A percentile compares a stretch with the other conserved stretches of the same genome.
Conservation (phyloP, 805 yeast genomes). For the Starmerella sirachaensis region DNA sequence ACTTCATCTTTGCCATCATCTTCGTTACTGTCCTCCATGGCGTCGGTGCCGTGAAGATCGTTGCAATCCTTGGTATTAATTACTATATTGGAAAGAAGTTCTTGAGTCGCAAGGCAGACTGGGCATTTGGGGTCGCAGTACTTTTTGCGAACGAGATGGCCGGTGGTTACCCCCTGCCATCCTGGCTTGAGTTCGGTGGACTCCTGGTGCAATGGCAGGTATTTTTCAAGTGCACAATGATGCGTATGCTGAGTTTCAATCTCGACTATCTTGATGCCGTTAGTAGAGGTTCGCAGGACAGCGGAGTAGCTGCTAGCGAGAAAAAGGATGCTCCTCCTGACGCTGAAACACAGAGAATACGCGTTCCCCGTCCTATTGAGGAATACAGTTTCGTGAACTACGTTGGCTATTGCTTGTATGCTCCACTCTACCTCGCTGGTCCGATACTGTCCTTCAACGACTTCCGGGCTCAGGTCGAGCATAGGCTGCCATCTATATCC, state of each 20-base stretch:
- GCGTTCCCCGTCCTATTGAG: slow-evolving; percentile 44
- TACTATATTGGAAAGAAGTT: slow-evolving; percentile 34
- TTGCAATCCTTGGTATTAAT: slow-evolving; percentile 45
- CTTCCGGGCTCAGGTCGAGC: slow-evolving; percentile 52
- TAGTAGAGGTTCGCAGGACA: background rate
- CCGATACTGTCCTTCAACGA: slow-evolving; percentile 92
- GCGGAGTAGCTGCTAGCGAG: slow-evolving; percentile 31
- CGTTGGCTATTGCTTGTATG: slow-evolving; percentile 63
- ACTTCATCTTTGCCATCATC: slow-evolving; percentile 54
- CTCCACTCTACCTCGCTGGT: slow-evolving; percentile 90
- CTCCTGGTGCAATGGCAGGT: slow-evolving; percentile 91
- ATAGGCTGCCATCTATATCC: slow-evolving; percentile 49
- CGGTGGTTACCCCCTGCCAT: slow-evolving; percentile 40
- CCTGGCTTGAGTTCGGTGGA: slow-evolving; percentile 59
- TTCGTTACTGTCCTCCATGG: slow-evolving; percentile 75
- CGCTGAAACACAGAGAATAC: slow-evolving; percentile 23
- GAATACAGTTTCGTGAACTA: slow-evolving; percentile 59
- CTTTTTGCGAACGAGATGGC: slow-evolving; percentile 66
- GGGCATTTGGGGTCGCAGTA: slow-evolving; percentile 72
- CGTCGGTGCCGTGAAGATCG: slow-evolving; percentile 49
- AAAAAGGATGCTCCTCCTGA: slow-evolving; percentile 31
- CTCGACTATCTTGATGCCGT: slow-evolving; percentile 44
- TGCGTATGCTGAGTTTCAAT: slow-evolving; percentile 73
- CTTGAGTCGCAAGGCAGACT: slow-evolving; percentile 31
- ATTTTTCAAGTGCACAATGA: slow-evolving; percentile 75